phyloP scores from a whole-genome alignment of 2,329 filamentous ascomycete species.

The Aspergillus sp. region DNA sequence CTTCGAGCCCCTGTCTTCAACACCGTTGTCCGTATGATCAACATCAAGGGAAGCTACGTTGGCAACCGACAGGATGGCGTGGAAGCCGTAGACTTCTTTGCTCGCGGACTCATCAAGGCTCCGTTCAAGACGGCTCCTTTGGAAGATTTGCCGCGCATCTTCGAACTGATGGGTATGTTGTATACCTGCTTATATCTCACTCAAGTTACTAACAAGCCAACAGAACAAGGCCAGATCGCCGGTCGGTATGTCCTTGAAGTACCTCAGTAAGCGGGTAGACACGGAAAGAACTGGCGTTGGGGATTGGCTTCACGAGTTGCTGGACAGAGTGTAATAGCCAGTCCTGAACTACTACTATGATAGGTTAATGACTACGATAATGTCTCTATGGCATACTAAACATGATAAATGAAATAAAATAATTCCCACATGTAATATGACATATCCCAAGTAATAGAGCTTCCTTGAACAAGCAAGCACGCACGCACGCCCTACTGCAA shows the following conservation, averaged over 20 bases:
- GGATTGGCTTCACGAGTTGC: not conserved
- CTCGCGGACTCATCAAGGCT: conserved; percentile 77
- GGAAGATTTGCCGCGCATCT: conserved; percentile 77
- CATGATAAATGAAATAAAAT: too few relatives aligned
- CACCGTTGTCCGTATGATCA: conserved; percentile 86
- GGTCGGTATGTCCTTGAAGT: conserved; percentile 50
- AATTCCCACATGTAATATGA: too few relatives aligned
- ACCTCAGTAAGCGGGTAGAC: conserved; percentile 32
- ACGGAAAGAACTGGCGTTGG: not conserved
- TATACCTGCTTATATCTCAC: not conserved
- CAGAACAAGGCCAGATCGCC: conserved; percentile 44
- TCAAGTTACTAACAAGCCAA: too few relatives aligned
- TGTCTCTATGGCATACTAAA: not conserved
- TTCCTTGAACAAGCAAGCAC: too few relatives aligned
- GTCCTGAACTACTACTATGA: not conserved
- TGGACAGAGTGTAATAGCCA: not conserved
- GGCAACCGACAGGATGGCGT: conserved; percentile 85
- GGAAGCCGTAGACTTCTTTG: conserved; percentile 90
- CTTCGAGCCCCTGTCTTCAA: conserved; percentile 85
- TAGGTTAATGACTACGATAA: not conserved
- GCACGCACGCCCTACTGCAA: too few relatives aligned
- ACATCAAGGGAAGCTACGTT: conserved; percentile 89
- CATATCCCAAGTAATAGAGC: too few relatives aligned
- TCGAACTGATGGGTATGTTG: conserved; percentile 64
- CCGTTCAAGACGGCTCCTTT: conserved; percentile 85